A percentile compares a stretch with the other conserved stretches of the same genome.
phyloP scores from a whole-genome alignment of 2,329 filamentous ascomycete species.

The Stachybotrys echinatus region DNA sequence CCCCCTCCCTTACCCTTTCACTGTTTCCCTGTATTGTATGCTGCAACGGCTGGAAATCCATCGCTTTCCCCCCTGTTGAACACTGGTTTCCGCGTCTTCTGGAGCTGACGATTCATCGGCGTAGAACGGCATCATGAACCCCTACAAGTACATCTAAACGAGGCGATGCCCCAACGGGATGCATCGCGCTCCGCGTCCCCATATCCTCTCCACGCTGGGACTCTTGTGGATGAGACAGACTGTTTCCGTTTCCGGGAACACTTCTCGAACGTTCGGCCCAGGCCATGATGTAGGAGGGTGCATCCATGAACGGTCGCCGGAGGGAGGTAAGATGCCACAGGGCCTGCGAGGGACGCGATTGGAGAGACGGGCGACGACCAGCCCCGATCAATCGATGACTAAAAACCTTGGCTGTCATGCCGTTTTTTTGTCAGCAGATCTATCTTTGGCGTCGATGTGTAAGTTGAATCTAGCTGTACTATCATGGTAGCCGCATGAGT shows the following conservation, averaged over 20 bases:
- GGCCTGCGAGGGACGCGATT: background rate
- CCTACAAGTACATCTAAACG: conserved; percentile 83
- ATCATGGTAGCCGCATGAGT: too few species aligned
- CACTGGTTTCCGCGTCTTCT: background rate
- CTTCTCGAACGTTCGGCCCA: background rate
- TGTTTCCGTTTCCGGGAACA: background rate
- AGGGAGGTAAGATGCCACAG: too few species aligned
- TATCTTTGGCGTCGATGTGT: background rate
- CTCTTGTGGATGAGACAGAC: too few species aligned
- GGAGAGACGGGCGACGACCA: background rate
- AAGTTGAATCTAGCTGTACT: background rate
- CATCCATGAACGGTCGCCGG: too few species aligned
- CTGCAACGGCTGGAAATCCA: too few species aligned
- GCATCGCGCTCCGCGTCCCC: too few species aligned
- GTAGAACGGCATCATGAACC: conserved; percentile 97
- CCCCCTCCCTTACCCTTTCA: conserved; percentile 1
- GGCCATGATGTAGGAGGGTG: too few species aligned
- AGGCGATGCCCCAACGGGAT: too few species aligned
- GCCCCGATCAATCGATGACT: too few species aligned
- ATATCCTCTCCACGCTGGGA: too few species aligned
- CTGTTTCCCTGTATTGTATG: too few species aligned
- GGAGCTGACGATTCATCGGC: conserved; percentile 17
- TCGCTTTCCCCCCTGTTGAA: conserved; percentile 1
- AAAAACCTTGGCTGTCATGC: background rate
- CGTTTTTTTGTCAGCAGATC: background rate